Conservation (phyloP, 805 yeast genomes). For the Wickerhamiella dianesei region DNA sequence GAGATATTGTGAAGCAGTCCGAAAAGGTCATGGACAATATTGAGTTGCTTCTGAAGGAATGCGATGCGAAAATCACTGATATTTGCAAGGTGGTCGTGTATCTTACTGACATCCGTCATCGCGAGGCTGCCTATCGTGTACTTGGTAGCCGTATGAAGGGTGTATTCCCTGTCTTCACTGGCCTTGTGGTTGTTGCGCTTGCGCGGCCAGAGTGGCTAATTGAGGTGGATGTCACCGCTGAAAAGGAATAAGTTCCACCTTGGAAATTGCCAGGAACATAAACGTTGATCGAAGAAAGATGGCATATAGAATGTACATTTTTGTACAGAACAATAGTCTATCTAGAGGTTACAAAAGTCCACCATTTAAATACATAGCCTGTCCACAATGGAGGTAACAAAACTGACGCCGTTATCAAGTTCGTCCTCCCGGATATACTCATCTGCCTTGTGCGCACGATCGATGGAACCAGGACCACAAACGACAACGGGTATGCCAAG, state of each 20-base stretch:
- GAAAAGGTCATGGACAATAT: conserved; percentile 16
- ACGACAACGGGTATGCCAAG: conserved; percentile 13
- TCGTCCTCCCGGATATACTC: conserved; percentile 10
- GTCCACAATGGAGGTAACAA: conserved; percentile 2
- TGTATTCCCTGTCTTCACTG: conserved; percentile 16
- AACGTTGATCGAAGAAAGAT: too few species aligned
- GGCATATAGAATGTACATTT: too few species aligned
- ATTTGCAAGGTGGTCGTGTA: conserved; percentile 16
- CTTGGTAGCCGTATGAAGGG: conserved; percentile 15
- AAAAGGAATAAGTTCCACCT: conserved; percentile 6
- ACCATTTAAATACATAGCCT: not conserved
- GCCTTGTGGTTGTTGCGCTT: conserved; percentile 15
- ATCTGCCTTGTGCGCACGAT: conserved; percentile 16
- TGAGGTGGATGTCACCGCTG: conserved; percentile 17
- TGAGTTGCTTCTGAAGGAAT: conserved; percentile 11
- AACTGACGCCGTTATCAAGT: conserved; percentile 7
- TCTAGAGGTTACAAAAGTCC: not conserved
- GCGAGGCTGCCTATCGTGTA: conserved; percentile 14
- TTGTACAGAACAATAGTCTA: not conserved
- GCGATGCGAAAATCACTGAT: conserved; percentile 12
- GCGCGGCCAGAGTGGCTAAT: conserved; percentile 17
- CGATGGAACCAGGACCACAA: conserved; percentile 15
- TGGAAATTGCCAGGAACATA: too few species aligned
- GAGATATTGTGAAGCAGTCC: conserved; percentile 14
- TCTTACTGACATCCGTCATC: conserved; percentile 14